phyloP scores from a whole-genome alignment of 2,329 filamentous ascomycete species.

The Didymella pinodella region DNA sequence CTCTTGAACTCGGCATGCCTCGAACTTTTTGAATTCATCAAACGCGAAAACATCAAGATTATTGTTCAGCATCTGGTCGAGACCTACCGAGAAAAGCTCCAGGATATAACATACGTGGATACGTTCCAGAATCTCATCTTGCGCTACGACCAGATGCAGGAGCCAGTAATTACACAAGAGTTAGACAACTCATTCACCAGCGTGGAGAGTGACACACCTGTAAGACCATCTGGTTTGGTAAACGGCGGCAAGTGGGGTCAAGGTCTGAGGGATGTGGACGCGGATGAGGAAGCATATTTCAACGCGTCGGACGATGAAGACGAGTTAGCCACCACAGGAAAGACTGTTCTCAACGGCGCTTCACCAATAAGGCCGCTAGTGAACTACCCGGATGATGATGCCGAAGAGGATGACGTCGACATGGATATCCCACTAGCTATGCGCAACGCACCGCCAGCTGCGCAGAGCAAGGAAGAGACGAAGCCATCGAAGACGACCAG shows the following conservation, averaged over 20 bases:
- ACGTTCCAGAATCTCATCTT: constrained; percentile 80
- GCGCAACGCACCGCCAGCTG: constrained; percentile 31
- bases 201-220: constrained; percentile 65
- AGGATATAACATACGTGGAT: constrained; percentile 80
- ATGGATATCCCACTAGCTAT: constrained; percentile 52
- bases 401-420: constrained; percentile 65
- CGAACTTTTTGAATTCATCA: constrained; percentile 92
- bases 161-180: constrained; percentile 65
- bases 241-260: constrained; percentile 69
- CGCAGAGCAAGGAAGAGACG: constrained; percentile 37
- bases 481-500: constrained; percentile 34
- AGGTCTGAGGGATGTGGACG: constrained; percentile 82
- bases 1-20: constrained; percentile 91
- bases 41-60: constrained; percentile 67
- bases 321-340: constrained; percentile 51
- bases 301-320: constrained; percentile 88
- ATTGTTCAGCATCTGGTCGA: constrained; percentile 85
- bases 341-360: constrained; percentile 66
- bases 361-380: constrained; percentile 75
- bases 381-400: constrained; percentile 93
- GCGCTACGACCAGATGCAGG: constrained; percentile 76
- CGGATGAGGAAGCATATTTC: constrained; percentile 92
- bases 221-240: constrained; percentile 54
- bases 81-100: constrained; percentile 79
- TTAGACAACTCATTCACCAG: constrained; percentile 72